Percentiles rank a stretch among this genome's conserved stretches.
phyloP scores from a whole-genome alignment of 2,329 filamentous ascomycete species.

The Sphaerostilbella broomeana region DNA sequence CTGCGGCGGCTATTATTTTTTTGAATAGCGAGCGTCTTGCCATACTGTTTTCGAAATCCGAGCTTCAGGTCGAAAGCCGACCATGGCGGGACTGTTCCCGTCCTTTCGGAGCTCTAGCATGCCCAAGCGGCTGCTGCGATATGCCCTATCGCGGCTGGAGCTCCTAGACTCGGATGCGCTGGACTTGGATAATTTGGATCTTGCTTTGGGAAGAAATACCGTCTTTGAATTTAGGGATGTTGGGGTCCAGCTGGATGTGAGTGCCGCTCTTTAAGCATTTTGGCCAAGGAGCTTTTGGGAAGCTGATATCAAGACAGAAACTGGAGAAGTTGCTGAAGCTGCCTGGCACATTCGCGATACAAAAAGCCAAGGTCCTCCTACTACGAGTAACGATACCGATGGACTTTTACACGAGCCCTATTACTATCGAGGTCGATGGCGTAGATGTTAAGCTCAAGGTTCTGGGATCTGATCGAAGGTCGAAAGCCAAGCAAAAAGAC shows the following conservation, averaged over 20 bases:
- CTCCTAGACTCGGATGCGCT: constrained; percentile 82
- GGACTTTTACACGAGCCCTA: constrained; percentile 79
- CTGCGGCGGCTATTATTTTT: not conserved
- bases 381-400: constrained; percentile 80
- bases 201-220: constrained; percentile 74
- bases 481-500: constrained; percentile 37
- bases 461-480: constrained; percentile 23
- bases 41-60: not conserved
- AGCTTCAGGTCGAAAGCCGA: constrained; percentile 14
- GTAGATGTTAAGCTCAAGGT: constrained; percentile 65
- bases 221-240: constrained; percentile 84
- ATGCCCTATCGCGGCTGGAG: constrained; percentile 75
- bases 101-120: constrained; percentile 62
- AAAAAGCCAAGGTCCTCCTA: constrained; percentile 66
- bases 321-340: constrained; percentile 68
- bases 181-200: constrained; percentile 78
- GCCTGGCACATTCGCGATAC: constrained; percentile 63
- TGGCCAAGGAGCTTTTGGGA: constrained; percentile 17
- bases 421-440: constrained; percentile 74
- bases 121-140: constrained; percentile 83
- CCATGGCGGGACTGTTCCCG: constrained; percentile 68
- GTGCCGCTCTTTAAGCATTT: not conserved
- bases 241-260: constrained; percentile 69
- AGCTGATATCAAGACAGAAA: constrained; percentile 50
- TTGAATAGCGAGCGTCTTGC: not conserved